These are phyloP conservation scores for Alternaria sp. DNA, from an alignment of 2,329 filamentous ascomycete species.

Conservation along the genomic window DNA sequence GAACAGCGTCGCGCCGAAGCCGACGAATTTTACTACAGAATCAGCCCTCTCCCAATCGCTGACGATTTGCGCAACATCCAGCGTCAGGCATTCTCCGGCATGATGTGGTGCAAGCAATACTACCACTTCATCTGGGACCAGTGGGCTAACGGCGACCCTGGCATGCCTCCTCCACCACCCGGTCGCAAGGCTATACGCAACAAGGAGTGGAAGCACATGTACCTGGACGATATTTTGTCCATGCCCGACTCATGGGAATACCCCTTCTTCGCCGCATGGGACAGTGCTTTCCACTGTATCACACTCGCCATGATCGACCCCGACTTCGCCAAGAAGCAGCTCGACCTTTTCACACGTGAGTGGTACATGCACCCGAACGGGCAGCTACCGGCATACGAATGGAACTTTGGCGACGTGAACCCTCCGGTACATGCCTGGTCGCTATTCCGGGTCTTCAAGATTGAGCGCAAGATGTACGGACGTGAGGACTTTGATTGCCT, in stretches of 20 bases:
- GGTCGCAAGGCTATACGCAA: conserved; percentile 83
- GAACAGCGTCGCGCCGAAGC: conserved; percentile 87
- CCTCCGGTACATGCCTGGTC: conserved; percentile 97
- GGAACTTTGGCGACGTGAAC: conserved; percentile 98
- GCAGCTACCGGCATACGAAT: conserved; percentile 90
- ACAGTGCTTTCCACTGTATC: conserved; percentile 96
- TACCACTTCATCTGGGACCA: conserved; percentile 98
- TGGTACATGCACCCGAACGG: conserved; percentile 99
- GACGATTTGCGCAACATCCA: conserved; percentile 96
- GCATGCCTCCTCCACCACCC: conserved; percentile 83
- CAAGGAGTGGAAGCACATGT: conserved; percentile 89
- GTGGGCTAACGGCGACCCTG: conserved; percentile 93
- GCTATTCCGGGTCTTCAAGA: conserved; percentile 95
- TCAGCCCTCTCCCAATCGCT: conserved; percentile 91
- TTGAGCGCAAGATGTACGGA: conserved; percentile 96
- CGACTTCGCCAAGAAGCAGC: conserved; percentile 96
- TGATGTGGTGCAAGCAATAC: conserved; percentile 99
- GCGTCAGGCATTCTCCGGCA: conserved; percentile 89
- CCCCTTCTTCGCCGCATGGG: conserved; percentile 97
- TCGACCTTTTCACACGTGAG: conserved; percentile 93
- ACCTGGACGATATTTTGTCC: conserved; percentile 92
- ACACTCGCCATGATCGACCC: conserved; percentile 96
- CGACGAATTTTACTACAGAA: conserved; percentile 92
- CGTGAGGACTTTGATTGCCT: conserved; percentile 94
- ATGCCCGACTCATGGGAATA: conserved; percentile 99